Percentiles rank a stretch among this genome's conserved stretches.
These are phyloP conservation scores for Ophiostoma fasciatum DNA, from an alignment of 2,329 filamentous ascomycete genomes.

Conservation along the genomic window DNA sequence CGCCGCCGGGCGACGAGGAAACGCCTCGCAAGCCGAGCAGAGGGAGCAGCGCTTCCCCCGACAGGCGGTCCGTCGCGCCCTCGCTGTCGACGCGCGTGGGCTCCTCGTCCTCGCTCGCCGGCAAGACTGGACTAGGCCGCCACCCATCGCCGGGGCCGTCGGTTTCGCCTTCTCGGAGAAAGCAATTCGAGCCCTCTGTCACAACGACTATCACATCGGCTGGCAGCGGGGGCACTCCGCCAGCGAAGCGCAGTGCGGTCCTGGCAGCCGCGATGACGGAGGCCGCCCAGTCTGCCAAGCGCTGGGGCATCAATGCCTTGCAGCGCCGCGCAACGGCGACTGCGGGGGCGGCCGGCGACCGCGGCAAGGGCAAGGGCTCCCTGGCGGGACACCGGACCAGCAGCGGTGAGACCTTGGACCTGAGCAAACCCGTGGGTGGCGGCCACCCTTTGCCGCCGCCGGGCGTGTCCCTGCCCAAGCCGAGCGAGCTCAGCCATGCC, in stretches of 20 bases:
- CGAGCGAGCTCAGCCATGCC: too few species aligned
- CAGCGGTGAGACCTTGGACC: slow-evolving; percentile 22
- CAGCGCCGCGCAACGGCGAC: slow-evolving; percentile 19
- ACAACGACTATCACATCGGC: slow-evolving; percentile 15
- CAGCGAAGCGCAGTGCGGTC: slow-evolving; percentile 29
- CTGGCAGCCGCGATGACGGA: slow-evolving; percentile 37
- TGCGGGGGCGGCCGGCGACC: slow-evolving; percentile 2
- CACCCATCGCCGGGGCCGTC: too few species aligned
- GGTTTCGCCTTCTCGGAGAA: too few species aligned
- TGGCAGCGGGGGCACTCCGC: slow-evolving; percentile 14
- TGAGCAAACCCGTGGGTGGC: slow-evolving; percentile 61
- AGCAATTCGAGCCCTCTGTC: background rate
- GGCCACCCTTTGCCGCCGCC: slow-evolving; percentile 71
- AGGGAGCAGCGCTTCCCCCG: background rate
- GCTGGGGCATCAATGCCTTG: slow-evolving; percentile 45
- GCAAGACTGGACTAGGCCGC: background rate
- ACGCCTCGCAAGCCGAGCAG: too few species aligned
- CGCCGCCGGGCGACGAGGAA: too few species aligned
- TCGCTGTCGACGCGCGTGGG: background rate
- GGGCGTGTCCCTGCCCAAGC: slow-evolving; percentile 61
- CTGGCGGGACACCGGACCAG: background rate
- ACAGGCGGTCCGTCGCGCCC: background rate
- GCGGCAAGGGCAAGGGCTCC: slow-evolving; percentile 2
- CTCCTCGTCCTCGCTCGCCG: background rate
- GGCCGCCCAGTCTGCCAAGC: slow-evolving; percentile 38